Percentiles rank a stretch among this genome's conserved stretches.
Evolutionary conservation across 306 rosid species (phyloP).

Genomic region (Lagenaria siceraria): DNA sequence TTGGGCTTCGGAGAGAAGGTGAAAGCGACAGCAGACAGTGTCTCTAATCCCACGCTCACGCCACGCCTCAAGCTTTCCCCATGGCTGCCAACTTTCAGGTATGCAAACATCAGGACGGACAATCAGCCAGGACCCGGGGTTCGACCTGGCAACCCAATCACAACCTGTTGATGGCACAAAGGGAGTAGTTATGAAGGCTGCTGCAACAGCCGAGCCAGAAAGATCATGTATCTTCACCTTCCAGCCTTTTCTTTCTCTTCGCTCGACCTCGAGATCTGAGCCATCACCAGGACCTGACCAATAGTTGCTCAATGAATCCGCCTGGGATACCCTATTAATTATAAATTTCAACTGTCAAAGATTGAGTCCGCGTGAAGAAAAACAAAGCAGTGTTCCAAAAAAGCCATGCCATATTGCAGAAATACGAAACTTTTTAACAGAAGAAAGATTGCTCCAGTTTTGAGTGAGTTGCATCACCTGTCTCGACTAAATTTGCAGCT

Average conservation of each 20-base stretch:
- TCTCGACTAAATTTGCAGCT: constrained; percentile 83
- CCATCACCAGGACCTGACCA: constrained; percentile 49
- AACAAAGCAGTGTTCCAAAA: neutral
- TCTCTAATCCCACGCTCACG: constrained; percentile 81
- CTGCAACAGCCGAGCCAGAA: constrained; percentile 97
- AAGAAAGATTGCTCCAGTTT: neutral
- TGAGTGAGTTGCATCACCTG: constrained; percentile 42
- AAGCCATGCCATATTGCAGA: neutral
- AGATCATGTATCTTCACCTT: constrained; percentile 97
- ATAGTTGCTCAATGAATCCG: constrained; percentile 60
- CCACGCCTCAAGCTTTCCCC: constrained; percentile 99
- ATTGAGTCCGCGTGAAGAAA: neutral
- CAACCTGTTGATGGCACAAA: constrained; percentile 95
- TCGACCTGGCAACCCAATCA: constrained; percentile 90
- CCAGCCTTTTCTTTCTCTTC: constrained; percentile 92
- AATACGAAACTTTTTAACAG: neutral
- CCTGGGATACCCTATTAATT: constrained; percentile 65
- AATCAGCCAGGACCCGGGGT: constrained; percentile 94
- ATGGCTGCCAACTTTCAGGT: constrained; percentile 90
- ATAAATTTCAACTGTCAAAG: neutral
- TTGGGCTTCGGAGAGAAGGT: constrained; percentile 61
- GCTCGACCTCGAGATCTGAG: constrained; percentile 40
- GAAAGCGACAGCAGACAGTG: constrained; percentile 60
- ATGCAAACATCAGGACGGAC: constrained; percentile 61
- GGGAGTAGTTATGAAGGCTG: constrained; percentile 97